These are phyloP conservation scores for Podila verticillata DNA, from an alignment of 192 early-diverging fungal genomes.

Conservation along the genomic window DNA sequence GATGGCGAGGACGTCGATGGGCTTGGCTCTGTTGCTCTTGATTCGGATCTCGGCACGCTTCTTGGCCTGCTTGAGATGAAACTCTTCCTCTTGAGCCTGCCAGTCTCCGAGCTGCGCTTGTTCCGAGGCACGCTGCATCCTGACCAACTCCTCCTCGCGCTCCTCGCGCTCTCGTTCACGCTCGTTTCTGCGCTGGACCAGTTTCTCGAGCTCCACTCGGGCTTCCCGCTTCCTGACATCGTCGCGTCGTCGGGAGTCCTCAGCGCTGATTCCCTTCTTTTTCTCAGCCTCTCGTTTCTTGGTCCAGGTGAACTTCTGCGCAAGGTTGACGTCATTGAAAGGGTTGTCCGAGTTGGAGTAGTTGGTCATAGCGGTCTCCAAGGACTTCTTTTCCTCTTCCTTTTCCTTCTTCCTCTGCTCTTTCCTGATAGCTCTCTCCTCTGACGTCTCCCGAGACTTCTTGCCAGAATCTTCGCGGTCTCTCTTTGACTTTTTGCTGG, in stretches of 20 bases:
- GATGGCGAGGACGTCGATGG: conserved; percentile 94
- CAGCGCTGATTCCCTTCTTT: conserved; percentile 67
- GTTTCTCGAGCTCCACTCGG: conserved; percentile 80
- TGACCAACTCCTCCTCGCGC: conserved; percentile 81
- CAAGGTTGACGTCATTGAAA: conserved; percentile 82
- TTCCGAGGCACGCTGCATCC: conserved; percentile 85
- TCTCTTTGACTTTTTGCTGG: conserved; percentile 34
- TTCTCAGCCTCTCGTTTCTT: conserved; percentile 90
- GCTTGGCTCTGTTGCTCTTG: conserved; percentile 84
- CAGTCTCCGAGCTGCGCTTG: conserved; percentile 93
- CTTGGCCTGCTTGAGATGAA: conserved; percentile 93
- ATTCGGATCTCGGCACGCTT: conserved; percentile 92
- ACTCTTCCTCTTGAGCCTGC: conserved; percentile 92
- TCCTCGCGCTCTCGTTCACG: conserved; percentile 85
- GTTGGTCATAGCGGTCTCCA: conserved; percentile 51
- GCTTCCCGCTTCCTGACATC: conserved; percentile 68
- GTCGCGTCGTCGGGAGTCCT: conserved; percentile 66
- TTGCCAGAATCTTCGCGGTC: conserved; percentile 12
- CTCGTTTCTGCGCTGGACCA: conserved; percentile 81
- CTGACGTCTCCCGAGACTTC: conserved; percentile 40
- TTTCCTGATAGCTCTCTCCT: conserved; percentile 33
- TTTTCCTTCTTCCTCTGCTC: conserved; percentile 41
- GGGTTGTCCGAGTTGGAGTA: conserved; percentile 85
- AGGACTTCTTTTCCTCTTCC: conserved; percentile 30
- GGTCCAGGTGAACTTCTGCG: conserved; percentile 92